Evolutionary conservation across 129 eudicot species (phyloP), one percentile per base, ranked within the genome.

Genomic region (Cynara cardunculus): DNA sequence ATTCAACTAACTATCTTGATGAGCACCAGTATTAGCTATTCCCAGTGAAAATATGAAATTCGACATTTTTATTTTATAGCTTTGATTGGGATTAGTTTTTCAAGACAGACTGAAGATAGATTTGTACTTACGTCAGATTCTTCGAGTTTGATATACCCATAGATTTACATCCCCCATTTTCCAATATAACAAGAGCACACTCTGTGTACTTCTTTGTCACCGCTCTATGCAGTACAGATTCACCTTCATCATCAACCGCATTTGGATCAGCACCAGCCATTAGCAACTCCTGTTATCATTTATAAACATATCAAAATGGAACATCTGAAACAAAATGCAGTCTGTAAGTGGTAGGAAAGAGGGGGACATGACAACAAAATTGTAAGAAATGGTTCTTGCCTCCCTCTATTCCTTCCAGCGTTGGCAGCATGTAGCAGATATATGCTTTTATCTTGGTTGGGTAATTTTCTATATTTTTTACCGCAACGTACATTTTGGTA

Each of bases 161-260:
- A 77, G 99, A 95, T 85, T 79, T 89, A 74, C 97, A 90, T 41
- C 99, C 99, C 26, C 99, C 97, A 74, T 91, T 87, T 87, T 92
- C 99, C 87, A 95, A 74, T 85, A 95, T 83, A 73, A 95, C 92
- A 80, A 92, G 76, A 78, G 99, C 97, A 85, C 99, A 95, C 71
- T 91, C 99, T 35, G 99, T 92, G 85, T 87, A 95, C 85, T 92
- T 95, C 87, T 95, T 95, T 12, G 99, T 80, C 84, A 95, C 92
- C 26, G 99, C 99, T 89, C 99, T 89, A 72, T 95, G 99, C 65
- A 95, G 91, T 71, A 95, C 99, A 74, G 97, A 92, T 90, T 95
- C 99, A 83, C 97, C 97, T 87, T 95, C 99, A 79, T 95, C 97
- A 46, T 95, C 99, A 78, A 95, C 97, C n/a, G 97, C 99, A 85